Conservation (phyloP, 202 grass and related monocot genomes). For the Panicum hallii region DNA sequence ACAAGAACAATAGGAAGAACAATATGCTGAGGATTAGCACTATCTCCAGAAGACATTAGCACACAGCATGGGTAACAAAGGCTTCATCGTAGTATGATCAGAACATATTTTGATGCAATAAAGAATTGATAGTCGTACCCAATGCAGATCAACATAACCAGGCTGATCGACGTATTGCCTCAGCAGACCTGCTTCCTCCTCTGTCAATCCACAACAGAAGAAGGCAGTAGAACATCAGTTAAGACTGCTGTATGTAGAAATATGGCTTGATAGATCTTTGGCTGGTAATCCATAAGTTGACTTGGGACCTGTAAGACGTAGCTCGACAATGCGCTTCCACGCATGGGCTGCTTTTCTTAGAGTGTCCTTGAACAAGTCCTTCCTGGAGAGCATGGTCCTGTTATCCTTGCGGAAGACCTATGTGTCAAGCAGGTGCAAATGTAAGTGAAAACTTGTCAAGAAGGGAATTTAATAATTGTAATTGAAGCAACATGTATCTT, state of each 20-base stretch:
- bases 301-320: conserved; percentile 76
- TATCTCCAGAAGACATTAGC: not conserved
- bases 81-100: not conserved
- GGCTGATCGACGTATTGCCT: conserved; percentile 86
- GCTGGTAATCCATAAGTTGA: not conserved
- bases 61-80: not conserved
- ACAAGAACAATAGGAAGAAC: not conserved
- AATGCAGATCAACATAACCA: conserved; percentile 92
- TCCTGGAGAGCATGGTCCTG: conserved; percentile 82
- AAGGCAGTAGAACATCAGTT: not conserved
- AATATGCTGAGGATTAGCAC: not conserved
- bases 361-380: conserved; percentile 92
- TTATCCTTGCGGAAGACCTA: conserved; percentile 91
- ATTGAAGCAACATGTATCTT: not conserved
- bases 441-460: not conserved
- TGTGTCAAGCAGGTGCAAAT: not conserved
- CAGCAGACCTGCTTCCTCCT: conserved; percentile 82
- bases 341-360: conserved; percentile 81
- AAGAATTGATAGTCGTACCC: conserved; percentile 54
- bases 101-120: not conserved
- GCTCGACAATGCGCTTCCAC: conserved; percentile 81
- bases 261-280: not conserved
- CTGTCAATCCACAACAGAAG: conserved; percentile 53
- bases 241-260: not conserved
- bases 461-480: not conserved